Base-by-base conservation (phyloP, 352 stramenopile species). In the Phytophthora syringae region DNA sequence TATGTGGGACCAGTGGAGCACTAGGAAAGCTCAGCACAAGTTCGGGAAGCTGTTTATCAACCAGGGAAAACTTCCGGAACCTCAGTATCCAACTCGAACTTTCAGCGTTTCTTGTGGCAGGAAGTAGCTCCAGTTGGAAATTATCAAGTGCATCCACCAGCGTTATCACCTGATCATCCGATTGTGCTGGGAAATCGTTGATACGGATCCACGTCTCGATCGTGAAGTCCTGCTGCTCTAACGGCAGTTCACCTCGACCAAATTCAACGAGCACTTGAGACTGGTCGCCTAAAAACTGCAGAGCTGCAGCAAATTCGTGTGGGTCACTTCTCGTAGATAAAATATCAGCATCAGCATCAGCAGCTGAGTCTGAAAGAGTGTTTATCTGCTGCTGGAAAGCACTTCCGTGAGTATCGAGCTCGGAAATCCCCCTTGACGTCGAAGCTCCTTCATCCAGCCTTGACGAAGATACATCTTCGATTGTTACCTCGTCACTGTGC, bases 191-290 rank as follows among this genome's bases (percentile, higher is more conserved):
- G 22, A 42, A 5, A 22, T 68, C 24, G n/a, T 74, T 52, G 27
- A 87, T 70, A 42, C 58, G 60, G 2, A 89, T 18, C 74, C 70
- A 86, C 1, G 49, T 73, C 1, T 86, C 77, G 30, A 89, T 53
- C 1, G 74, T 83, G n/a, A 86, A 67, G 7, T 70, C 44, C 34
- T 74, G 71, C 7, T 64, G 55, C 28, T 63, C 51, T 4, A 71
- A n/a, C 5, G 28, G 34, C 10, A 71, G 42, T 10, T 67, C 47
- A 16, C 47, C 49, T 2, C 24, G 50, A 3, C 44, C 20, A 5
- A 76, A 39, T 39, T 76, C 70, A 22, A 84, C 15, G 24, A 64
- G 49, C 5, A 81, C 30, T 7, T 52, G 64, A 5, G 70, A 76
- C n/a, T 66, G 24, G 4, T 51, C 34, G 1, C 67, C 68, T 1